A percentile compares a stretch with the other conserved stretches of the same genome.
phyloP scores from a whole-genome alignment of 2,329 filamentous ascomycete species.

The Pseudogymnoascus sp. region DNA sequence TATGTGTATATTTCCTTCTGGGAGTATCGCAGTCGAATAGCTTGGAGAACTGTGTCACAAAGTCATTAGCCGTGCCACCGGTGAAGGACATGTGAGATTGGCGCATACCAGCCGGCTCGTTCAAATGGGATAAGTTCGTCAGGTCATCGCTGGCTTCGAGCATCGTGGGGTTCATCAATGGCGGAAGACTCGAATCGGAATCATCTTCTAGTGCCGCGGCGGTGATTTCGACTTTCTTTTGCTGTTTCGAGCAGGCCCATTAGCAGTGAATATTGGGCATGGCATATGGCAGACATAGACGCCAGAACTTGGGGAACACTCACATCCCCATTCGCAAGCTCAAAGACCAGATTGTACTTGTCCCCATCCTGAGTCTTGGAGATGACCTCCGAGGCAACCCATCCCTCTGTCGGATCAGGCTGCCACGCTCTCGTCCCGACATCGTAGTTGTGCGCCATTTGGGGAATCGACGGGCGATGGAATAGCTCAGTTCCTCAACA shows the following conservation, averaged over 20 bases:
- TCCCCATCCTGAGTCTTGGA: slow-evolving; percentile 76
- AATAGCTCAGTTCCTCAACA: neutral
- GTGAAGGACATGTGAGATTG: neutral
- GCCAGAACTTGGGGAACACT: slow-evolving; percentile 18
- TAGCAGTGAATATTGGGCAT: slow-evolving; percentile 24
- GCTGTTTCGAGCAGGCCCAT: slow-evolving; percentile 40
- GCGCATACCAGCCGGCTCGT: slow-evolving; percentile 83
- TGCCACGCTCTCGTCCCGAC: slow-evolving; percentile 97
- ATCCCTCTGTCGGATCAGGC: slow-evolving; percentile 90
- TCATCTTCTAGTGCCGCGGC: slow-evolving; percentile 66
- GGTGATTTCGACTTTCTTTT: slow-evolving; percentile 70
- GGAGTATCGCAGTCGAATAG: slow-evolving; percentile 90
- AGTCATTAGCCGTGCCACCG: slow-evolving; percentile 16
- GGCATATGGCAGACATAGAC: neutral
- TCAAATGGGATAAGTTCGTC: slow-evolving; percentile 93
- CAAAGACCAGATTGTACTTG: slow-evolving; percentile 81
- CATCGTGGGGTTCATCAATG: slow-evolving; percentile 95
- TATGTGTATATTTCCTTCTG: slow-evolving; percentile 99
- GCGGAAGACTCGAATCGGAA: slow-evolving; percentile 71
- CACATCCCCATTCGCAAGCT: slow-evolving; percentile 90
- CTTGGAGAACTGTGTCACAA: slow-evolving; percentile 67
- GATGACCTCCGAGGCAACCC: slow-evolving; percentile 90
- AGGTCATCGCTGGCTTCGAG: slow-evolving; percentile 97
- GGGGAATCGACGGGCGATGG: slow-evolving; percentile 19
- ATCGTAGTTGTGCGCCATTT: slow-evolving; percentile 90